phyloP scores from a whole-genome alignment of 2,329 filamentous ascomycete genomes.

The Macrophomina pseudophaseolina region DNA sequence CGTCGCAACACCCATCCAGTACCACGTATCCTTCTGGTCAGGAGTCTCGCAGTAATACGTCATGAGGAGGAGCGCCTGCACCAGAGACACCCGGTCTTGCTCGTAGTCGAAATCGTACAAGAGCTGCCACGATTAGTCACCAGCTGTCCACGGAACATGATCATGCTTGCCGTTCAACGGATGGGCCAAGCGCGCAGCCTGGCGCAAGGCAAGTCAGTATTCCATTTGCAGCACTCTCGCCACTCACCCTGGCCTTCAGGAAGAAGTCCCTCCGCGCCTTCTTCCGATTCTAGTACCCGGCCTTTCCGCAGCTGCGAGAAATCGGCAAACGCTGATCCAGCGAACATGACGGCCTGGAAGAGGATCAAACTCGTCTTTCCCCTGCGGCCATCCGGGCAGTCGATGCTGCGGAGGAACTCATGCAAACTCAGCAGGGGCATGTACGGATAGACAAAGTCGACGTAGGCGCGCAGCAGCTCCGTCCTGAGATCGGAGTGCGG shows the following conservation, averaged over 20 bases:
- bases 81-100: conserved; percentile 82
- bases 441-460: conserved; percentile 90
- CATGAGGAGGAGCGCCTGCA: conserved; percentile 88
- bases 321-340: conserved; percentile 85
- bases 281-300: conserved; percentile 79
- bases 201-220: not conserved
- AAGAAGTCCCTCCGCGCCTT: conserved; percentile 88
- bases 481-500: conserved; percentile 74
- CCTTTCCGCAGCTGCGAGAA: conserved; percentile 74
- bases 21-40: conserved; percentile 97
- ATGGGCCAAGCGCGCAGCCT: not conserved
- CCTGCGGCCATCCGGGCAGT: conserved; percentile 69
- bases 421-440: conserved; percentile 82
- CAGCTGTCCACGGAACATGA: conserved; percentile 15
- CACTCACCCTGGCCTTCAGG: conserved; percentile 79
- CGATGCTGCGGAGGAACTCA: conserved; percentile 65
- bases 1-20: conserved; percentile 97
- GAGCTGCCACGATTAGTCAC: conserved; percentile 57
- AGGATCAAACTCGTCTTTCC: conserved; percentile 81
- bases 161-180: conserved; percentile 11
- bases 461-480: conserved; percentile 79
- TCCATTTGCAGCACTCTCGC: too few species aligned
- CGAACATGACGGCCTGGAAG: conserved; percentile 95
- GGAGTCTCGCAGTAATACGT: conserved; percentile 98
- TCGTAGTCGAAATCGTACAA: conserved; percentile 97